phyloP scores from a whole-genome alignment of 2,329 filamentous ascomycete species.

The Lachnellula cervina region DNA sequence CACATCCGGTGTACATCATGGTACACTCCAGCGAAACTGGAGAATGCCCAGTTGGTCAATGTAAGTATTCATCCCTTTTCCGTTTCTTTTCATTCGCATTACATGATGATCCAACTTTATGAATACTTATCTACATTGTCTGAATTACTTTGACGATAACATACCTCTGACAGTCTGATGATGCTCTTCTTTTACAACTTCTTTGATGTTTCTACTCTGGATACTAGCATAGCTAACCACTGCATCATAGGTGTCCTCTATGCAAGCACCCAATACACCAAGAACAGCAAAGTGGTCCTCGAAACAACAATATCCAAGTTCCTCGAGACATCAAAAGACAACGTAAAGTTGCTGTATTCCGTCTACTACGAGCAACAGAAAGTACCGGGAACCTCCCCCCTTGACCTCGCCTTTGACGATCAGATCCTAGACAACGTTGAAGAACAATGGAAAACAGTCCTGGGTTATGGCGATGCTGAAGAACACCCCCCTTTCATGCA shows the following conservation, averaged over 20 bases:
- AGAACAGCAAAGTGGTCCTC: constrained; percentile 21
- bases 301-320: constrained; percentile 39
- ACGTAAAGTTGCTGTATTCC: constrained; percentile 41
- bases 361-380: constrained; percentile 52
- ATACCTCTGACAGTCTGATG: constrained; percentile 88
- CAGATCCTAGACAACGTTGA: constrained; percentile 60
- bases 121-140: constrained; percentile 99
- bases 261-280: constrained; percentile 21
- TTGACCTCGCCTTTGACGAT: constrained; percentile 73
- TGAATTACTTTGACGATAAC: constrained; percentile 86
- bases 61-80: constrained; percentile 56
- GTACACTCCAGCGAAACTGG: constrained; percentile 87
- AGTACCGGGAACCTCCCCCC: constrained; percentile 35
- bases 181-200: constrained; percentile 31
- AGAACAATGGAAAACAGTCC: constrained; percentile 59
- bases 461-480: constrained; percentile 41
- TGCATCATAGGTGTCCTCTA: constrained; percentile 33
- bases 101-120: constrained; percentile 75
- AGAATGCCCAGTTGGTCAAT: constrained; percentile 82
- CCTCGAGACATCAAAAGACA: constrained; percentile 31
- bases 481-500: constrained; percentile 57
- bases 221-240: constrained; percentile 14
- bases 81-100: constrained; percentile 32
- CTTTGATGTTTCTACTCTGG: constrained; percentile 3
- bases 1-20: constrained; percentile 53